phyloP scores from a whole-genome alignment of 257 asterid species.

The Jacaranda copaia region DNA sequence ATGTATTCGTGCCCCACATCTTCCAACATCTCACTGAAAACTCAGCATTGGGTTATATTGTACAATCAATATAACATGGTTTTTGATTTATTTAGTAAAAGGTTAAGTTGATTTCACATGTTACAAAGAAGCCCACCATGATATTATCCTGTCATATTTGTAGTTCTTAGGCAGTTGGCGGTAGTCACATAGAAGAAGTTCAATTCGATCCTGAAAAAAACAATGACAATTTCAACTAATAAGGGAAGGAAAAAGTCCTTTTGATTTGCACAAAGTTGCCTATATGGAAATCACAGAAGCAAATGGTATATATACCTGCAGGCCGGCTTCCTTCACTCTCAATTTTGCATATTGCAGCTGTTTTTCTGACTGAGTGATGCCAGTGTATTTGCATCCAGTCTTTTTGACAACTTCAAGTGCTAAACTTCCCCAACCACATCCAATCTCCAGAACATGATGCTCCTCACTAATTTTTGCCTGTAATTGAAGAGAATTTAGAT shows the following conservation, averaged over 20 bases:
- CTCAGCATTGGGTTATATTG: neutral
- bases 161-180: slow-evolving; percentile 58
- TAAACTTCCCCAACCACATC: slow-evolving; percentile 79
- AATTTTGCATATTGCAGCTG: slow-evolving; percentile 57
- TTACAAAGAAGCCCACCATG: slow-evolving; percentile 47
- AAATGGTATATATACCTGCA: slow-evolving; percentile 48
- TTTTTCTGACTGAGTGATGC: slow-evolving; percentile 68
- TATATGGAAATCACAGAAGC: no score
- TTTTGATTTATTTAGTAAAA: no score
- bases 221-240: neutral
- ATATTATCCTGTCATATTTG: slow-evolving; percentile 69
- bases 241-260: no score
- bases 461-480: slow-evolving; percentile 64
- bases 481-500: slow-evolving; percentile 10
- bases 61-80: no score
- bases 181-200: slow-evolving; percentile 66
- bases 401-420: slow-evolving; percentile 67
- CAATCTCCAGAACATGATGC: slow-evolving; percentile 72
- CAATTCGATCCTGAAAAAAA: slow-evolving; percentile 57
- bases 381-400: slow-evolving; percentile 79
- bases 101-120: neutral
- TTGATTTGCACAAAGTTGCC: no score
- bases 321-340: slow-evolving; percentile 65
- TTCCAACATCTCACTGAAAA: slow-evolving; percentile 74
- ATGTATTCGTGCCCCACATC: slow-evolving; percentile 70